Conservation (phyloP, 805 yeast genomes). For the Cyberlindnera euphorbiiphila region DNA sequence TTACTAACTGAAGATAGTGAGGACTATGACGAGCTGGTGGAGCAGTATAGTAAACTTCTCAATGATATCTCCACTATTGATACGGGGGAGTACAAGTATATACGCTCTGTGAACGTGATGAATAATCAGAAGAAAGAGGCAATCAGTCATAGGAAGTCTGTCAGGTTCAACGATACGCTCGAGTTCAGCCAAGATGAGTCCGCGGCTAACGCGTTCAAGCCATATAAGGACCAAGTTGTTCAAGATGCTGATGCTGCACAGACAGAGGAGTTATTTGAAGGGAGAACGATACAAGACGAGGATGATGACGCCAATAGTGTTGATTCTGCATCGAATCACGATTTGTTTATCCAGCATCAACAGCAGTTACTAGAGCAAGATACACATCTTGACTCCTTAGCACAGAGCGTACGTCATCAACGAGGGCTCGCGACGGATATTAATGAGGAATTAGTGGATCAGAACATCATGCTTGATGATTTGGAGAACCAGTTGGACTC, state of each 20-base stretch:
- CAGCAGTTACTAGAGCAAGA: slow-evolving; percentile 48
- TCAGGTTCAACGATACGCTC: slow-evolving; percentile 27
- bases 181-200: slow-evolving; percentile 15
- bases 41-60: slow-evolving; percentile 15
- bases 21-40: slow-evolving; percentile 27
- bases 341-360: slow-evolving; percentile 40
- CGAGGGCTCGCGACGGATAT: slow-evolving; percentile 44
- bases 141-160: slow-evolving; percentile 24
- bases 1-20: slow-evolving; percentile 9
- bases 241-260: slow-evolving; percentile 10
- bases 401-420: slow-evolving; percentile 42
- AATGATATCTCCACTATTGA: slow-evolving; percentile 15
- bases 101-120: slow-evolving; percentile 10
- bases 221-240: slow-evolving; percentile 22
- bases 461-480: slow-evolving; percentile 46
- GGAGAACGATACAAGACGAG: slow-evolving; percentile 10
- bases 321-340: slow-evolving; percentile 31
- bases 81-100: slow-evolving; percentile 18
- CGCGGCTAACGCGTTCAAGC: slow-evolving; percentile 11
- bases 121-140: slow-evolving; percentile 8
- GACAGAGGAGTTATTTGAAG: slow-evolving; percentile 21
- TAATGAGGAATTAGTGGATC: slow-evolving; percentile 44
- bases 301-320: slow-evolving; percentile 14
- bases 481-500: slow-evolving; percentile 43
- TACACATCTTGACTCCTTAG: slow-evolving; percentile 35